Evolutionary conservation across 306 rosid species (phyloP).

Genomic region (Luffa aegyptiaca): DNA sequence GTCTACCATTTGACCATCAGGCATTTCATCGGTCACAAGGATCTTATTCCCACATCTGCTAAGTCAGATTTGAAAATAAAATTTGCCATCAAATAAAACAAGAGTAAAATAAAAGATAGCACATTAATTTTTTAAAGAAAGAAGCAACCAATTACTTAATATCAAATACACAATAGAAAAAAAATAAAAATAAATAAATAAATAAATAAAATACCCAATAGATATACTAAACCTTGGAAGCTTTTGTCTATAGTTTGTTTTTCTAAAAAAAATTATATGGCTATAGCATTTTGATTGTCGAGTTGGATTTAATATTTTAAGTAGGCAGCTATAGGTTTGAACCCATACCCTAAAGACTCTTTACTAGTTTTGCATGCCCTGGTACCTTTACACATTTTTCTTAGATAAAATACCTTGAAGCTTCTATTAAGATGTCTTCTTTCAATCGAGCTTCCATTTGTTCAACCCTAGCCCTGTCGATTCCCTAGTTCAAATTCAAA

Average conservation of each 20-base stretch:
- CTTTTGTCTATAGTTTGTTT: neutral
- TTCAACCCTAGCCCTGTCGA: slow-evolving; percentile 71
- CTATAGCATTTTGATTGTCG: neutral
- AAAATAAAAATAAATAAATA: too few species aligned
- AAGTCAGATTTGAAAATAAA: slow-evolving; percentile 25
- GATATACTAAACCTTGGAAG: neutral
- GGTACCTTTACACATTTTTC: neutral
- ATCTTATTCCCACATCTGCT: slow-evolving; percentile 81
- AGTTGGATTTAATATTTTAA: neutral
- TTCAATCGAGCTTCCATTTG: slow-evolving; percentile 86
- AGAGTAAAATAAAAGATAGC: neutral
- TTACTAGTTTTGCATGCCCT: neutral
- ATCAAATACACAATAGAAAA: neutral
- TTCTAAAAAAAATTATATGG: neutral
- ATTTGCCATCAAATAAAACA: slow-evolving; percentile 15
- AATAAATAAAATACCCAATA: neutral
- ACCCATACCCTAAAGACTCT: neutral
- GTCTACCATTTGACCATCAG: slow-evolving; percentile 98
- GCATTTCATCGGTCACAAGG: slow-evolving; percentile 92
- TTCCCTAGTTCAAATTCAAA: slow-evolving; percentile 44
- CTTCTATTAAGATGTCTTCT: slow-evolving; percentile 71
- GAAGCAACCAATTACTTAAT: neutral
- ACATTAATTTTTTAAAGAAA: neutral
- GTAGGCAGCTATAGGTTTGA: neutral
- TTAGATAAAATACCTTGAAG: slow-evolving; percentile 48